Evolutionary conservation across 2,329 filamentous ascomycete genomes (phyloP).

Genomic region (Colletotrichum theobromicola): DNA sequence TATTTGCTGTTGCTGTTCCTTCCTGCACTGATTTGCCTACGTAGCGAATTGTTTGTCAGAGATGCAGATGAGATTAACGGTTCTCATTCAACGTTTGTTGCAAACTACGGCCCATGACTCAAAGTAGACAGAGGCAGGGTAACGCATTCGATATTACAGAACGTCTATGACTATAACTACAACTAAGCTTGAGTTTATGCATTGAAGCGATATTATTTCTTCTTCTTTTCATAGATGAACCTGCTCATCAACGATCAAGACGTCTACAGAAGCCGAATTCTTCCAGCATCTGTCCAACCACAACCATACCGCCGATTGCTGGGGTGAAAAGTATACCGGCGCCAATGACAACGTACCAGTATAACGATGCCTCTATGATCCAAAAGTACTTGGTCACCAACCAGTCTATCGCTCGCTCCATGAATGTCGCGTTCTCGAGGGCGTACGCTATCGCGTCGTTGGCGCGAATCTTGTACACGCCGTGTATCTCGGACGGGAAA

Average conservation of each 20-base stretch:
- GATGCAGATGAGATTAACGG: no score
- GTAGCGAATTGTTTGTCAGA: no score
- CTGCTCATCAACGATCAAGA: not conserved
- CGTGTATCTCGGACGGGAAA: conserved; percentile 8
- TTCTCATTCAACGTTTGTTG: no score
- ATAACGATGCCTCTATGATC: conserved; percentile 8
- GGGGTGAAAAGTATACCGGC: conserved; percentile 5
- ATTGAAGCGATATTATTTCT: not conserved
- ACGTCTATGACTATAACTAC: not conserved
- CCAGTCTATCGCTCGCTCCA: conserved; percentile 17
- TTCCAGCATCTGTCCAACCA: conserved; percentile 7
- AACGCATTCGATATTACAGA: not conserved
- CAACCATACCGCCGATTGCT: conserved; percentile 13
- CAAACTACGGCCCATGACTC: no score
- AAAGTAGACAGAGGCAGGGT: no score
- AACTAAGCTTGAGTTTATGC: not conserved
- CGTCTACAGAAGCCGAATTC: conserved; percentile 12
- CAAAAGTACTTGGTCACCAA: conserved; percentile 16
- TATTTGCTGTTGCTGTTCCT: no score
- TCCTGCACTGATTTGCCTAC: no score
- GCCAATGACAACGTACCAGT: not conserved
- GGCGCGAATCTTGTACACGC: conserved; percentile 8
- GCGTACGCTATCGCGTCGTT: conserved; percentile 19
- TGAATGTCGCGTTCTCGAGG: conserved; percentile 2
- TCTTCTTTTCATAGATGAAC: not conserved